phyloP scores from a whole-genome alignment of 768 basidiomycete genomes.

The Mycena olivaceomarginata region DNA sequence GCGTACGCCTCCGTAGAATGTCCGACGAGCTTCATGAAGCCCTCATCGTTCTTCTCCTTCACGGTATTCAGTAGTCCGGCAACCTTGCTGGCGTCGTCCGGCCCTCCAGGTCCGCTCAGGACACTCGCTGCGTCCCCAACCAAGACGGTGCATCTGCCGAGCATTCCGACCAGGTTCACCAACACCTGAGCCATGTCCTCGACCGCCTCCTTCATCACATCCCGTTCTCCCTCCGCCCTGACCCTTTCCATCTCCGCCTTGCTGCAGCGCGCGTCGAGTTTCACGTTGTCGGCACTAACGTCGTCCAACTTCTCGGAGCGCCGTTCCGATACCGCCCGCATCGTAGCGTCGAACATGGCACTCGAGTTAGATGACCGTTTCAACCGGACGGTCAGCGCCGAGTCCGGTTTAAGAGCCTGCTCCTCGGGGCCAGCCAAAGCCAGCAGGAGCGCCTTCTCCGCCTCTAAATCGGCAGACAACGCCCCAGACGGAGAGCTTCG shows the following conservation, averaged over 20 bases:
- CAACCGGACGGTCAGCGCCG: slow-evolving; percentile 74
- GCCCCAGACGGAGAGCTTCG: slow-evolving; percentile 58
- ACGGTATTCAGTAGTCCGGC: slow-evolving; percentile 71
- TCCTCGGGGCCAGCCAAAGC: slow-evolving; percentile 85
- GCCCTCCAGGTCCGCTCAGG: slow-evolving; percentile 55
- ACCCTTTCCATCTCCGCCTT: slow-evolving; percentile 83
- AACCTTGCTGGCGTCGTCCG: slow-evolving; percentile 67
- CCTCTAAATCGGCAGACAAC: slow-evolving; percentile 77
- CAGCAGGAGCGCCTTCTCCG: slow-evolving; percentile 82
- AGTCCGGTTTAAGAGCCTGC: slow-evolving; percentile 74
- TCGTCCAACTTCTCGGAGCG: slow-evolving; percentile 89
- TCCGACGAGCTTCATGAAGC: slow-evolving; percentile 81
- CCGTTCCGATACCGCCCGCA: slow-evolving; percentile 89
- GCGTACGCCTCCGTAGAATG: slow-evolving; percentile 79
- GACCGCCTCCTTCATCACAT: slow-evolving; percentile 77
- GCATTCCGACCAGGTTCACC: slow-evolving; percentile 85
- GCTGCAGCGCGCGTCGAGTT: slow-evolving; percentile 78
- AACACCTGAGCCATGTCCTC: slow-evolving; percentile 79
- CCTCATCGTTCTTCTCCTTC: slow-evolving; percentile 81
- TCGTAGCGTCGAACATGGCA: slow-evolving; percentile 90
- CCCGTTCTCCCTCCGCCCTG: slow-evolving; percentile 79
- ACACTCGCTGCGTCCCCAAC: slow-evolving; percentile 74
- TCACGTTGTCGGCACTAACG: slow-evolving; percentile 79
- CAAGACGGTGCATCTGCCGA: slow-evolving; percentile 86
- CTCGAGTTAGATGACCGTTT: slow-evolving; percentile 84